Evolutionary conservation across 2,329 filamentous ascomycete species (phyloP).

Genomic region (Annulohypoxylon truncatum): DNA sequence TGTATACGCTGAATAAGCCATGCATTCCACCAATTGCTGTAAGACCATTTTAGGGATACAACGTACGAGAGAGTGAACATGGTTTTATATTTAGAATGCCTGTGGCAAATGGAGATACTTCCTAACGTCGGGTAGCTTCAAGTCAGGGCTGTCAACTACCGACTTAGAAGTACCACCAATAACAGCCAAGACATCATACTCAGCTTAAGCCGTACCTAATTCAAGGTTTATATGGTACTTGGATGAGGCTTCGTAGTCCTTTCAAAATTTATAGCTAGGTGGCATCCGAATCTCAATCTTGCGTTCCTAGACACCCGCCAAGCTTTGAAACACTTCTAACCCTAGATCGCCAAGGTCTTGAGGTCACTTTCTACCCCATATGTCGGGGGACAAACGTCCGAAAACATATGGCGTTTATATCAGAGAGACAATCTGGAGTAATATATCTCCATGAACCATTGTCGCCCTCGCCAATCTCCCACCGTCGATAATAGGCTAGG

Average conservation of each 20-base stretch:
- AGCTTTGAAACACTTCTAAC: slow-evolving; percentile 15
- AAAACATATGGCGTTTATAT: slow-evolving; percentile 15
- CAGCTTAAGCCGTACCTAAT: neutral
- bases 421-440: slow-evolving; percentile 2
- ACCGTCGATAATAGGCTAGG: slow-evolving; percentile 6
- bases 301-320: neutral
- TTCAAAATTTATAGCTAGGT: too few relatives aligned
- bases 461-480: neutral
- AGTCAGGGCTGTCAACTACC: neutral
- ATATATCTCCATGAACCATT: slow-evolving; percentile 8
- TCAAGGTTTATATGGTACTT: neutral
- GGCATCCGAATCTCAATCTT: neutral
- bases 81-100: neutral
- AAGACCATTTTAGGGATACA: too few relatives aligned
- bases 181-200: neutral
- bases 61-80: neutral
- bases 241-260: neutral
- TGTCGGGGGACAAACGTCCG: slow-evolving; percentile 35
- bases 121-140: neutral
- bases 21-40: neutral
- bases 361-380: slow-evolving; percentile 22
- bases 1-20: neutral
- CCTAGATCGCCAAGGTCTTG: slow-evolving; percentile 29
- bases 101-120: neutral
- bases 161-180: neutral